These are phyloP conservation scores for Trypanosoma grayi DNA, from an alignment of 208 protist genomes.

Conservation along the genomic window DNA sequence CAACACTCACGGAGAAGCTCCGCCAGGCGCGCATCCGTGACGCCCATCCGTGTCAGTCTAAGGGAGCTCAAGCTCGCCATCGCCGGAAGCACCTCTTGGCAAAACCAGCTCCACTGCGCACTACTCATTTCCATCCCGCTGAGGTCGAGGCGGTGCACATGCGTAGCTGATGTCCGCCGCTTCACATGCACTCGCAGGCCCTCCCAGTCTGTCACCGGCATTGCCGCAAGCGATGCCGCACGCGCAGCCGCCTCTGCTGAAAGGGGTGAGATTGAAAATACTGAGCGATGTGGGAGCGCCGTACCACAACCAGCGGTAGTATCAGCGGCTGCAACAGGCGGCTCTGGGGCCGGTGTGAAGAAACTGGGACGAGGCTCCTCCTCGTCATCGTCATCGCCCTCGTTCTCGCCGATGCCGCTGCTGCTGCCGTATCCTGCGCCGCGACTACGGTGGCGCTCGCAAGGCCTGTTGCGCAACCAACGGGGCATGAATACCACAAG, in stretches of 20 bases:
- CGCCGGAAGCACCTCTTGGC: slow-evolving; percentile 46
- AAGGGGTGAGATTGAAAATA: background rate
- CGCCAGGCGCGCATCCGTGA: slow-evolving; percentile 50
- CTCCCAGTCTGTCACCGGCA: background rate
- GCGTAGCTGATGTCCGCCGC: background rate
- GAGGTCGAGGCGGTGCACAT: slow-evolving; percentile 50
- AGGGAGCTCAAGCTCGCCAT: slow-evolving; percentile 49
- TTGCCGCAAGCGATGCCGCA: background rate
- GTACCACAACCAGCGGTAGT: background rate
- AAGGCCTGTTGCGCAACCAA: background rate
- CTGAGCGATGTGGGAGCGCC: background rate
- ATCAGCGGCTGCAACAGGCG: background rate
- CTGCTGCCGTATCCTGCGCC: background rate
- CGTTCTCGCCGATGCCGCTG: background rate
- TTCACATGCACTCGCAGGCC: slow-evolving; percentile 14
- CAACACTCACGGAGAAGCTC: slow-evolving; percentile 47
- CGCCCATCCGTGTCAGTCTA: slow-evolving; percentile 39
- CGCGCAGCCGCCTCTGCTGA: background rate
- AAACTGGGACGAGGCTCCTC: slow-evolving; percentile 10
- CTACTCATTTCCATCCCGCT: slow-evolving; percentile 35
- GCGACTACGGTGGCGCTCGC: background rate
- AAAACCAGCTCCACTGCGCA: slow-evolving; percentile 72
- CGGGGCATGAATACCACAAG: background rate
- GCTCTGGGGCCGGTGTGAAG: slow-evolving; percentile 8
- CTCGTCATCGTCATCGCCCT: background rate